Evolutionary conservation across 495 filamentous ascomycete species (phyloP), one percentile per base, ranked within the genome.

Genomic region (Neurospora sp.): DNA sequence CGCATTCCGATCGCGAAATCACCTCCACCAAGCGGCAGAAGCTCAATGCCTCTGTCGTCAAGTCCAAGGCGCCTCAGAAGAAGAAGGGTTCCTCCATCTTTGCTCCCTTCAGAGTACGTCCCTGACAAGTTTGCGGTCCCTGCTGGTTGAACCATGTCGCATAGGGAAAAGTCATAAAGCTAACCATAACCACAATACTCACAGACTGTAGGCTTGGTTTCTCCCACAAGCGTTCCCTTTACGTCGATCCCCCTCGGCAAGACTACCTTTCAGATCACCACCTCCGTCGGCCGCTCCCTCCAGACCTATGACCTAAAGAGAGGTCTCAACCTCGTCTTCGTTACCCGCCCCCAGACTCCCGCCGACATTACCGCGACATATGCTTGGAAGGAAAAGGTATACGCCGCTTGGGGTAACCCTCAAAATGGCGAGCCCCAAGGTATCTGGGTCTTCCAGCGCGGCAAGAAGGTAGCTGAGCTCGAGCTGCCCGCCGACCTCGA

Each of bases 211-310:
- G 96, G 96, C 62, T 86, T 98, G 10, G 93, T 98, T 16, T 97
- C 96, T 16, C 93, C 96, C 3, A 97, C 95, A 14, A 75, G 87
- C 41, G 93, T 97, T 3, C 95, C 96, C 7, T 98, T 98, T 78
- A 93, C 95, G 9, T 90, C 91, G 27, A 88, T 95, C 31, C 93
- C 96, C 4, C 84, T 97, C 18, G 96, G 96, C 72, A 97, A 96
- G 81, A 93, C 93, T 7, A 97, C 94, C 20, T 98, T 96, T 80
- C 96, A 99, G 78, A 93, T 99, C 81, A 98, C 96, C 16, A 98
- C 96, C 46, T 97, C 93, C 0, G 93, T 95, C 70, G 95, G 94
- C 75, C 89, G 90, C 75, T 92, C 90, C 60, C 88, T 99, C 14
- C 96, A 98, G 80, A 98, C 96, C 2, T 98, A 98, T 82, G 96